These are phyloP conservation scores for Vigna radiata DNA, from an alignment of 306 rosid genomes.

Conservation along the genomic window DNA sequence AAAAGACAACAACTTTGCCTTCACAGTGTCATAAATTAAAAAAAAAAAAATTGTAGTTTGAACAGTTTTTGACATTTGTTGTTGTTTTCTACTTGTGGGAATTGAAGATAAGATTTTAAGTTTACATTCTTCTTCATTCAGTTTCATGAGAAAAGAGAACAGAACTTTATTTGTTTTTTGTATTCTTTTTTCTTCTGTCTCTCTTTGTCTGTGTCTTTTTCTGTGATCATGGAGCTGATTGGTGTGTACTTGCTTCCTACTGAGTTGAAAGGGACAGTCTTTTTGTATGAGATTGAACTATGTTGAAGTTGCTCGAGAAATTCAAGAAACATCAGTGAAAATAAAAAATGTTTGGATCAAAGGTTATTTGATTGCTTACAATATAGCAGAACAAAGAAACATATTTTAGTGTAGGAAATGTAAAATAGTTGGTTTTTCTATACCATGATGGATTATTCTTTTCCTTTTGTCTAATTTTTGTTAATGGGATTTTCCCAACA, in stretches of 20 bases:
- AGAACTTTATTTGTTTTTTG: background rate
- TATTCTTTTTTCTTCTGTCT: background rate
- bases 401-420: background rate
- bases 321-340: background rate
- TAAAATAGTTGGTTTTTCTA: background rate
- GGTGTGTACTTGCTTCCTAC: background rate
- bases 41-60: background rate
- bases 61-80: background rate
- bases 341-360: background rate
- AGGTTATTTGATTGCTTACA: background rate
- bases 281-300: background rate
- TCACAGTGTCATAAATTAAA: background rate
- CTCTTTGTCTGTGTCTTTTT: background rate
- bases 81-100: background rate
- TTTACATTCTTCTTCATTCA: background rate
- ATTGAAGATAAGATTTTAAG: background rate
- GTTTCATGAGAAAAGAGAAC: background rate
- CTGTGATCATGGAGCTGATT: background rate
- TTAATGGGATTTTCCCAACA: slow-evolving; percentile 11
- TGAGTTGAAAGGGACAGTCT: background rate
- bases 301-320: background rate
- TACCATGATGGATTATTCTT: background rate
- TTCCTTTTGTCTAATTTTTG: background rate
- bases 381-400: background rate
- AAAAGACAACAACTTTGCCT: background rate